Percentiles rank a stretch among this genome's conserved stretches.
These are phyloP conservation scores for Pterulicium gracile DNA, from an alignment of 1,284 basidiomycete species.

Conservation along the genomic window DNA sequence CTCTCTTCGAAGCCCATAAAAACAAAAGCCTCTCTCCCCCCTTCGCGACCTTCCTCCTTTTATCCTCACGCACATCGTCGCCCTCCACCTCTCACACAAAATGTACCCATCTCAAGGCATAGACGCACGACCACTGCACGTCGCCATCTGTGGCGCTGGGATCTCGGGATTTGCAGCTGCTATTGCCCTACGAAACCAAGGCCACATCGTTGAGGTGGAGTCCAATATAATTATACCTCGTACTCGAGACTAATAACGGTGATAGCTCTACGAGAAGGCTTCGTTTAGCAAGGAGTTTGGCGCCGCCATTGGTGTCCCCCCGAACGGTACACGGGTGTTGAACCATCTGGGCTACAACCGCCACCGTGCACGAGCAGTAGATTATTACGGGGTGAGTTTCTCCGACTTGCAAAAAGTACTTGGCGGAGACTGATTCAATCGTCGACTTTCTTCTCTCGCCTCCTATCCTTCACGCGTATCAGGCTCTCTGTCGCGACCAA, in stretches of 20 bases:
- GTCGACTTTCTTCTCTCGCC: not conserved
- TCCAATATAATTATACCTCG: too few species aligned
- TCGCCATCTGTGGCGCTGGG: not conserved
- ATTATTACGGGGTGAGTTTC: constrained; percentile 2
- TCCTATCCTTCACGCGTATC: too few species aligned
- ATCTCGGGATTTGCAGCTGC: constrained; percentile 1
- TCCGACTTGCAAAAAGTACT: too few species aligned
- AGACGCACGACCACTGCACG: not conserved
- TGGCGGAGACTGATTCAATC: too few species aligned
- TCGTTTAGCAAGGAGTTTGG: not conserved
- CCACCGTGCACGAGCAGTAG: not conserved
- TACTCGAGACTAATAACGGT: too few species aligned
- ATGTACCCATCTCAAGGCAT: not conserved
- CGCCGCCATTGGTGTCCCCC: constrained; percentile 2
- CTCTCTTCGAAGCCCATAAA: too few species aligned
- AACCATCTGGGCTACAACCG: constrained; percentile 1
- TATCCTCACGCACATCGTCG: too few species aligned
- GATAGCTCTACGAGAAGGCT: not conserved
- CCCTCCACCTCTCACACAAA: too few species aligned
- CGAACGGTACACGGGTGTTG: not conserved
- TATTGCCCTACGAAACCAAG: not conserved
- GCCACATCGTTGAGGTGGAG: not conserved
- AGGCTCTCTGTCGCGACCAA: too few species aligned
- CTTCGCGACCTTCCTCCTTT: too few species aligned
- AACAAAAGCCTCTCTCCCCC: too few species aligned